phyloP scores from a whole-genome alignment of 1,284 basidiomycete genomes.

The Austroboletus niveus region DNA sequence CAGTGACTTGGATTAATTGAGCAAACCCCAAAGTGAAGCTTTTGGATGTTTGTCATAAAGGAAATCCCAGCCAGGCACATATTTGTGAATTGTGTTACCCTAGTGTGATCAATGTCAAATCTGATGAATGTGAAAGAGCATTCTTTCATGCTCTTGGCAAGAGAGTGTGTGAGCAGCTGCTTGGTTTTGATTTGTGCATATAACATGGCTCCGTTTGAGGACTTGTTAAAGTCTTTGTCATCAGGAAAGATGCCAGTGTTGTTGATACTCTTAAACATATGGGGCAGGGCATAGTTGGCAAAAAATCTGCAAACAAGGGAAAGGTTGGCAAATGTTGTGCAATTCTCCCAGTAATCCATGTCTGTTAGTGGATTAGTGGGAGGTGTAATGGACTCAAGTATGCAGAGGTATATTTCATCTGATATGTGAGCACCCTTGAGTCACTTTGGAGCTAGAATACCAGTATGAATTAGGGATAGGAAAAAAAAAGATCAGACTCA shows the following conservation, averaged over 20 bases:
- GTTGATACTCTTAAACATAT: conserved; percentile 34
- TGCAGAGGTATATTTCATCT: conserved; percentile 37
- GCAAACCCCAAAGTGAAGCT: conserved; percentile 9
- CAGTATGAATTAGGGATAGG: not conserved
- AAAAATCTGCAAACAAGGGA: conserved; percentile 44
- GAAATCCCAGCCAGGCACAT: conserved; percentile 7
- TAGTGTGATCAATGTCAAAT: too few species aligned
- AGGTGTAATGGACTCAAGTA: conserved; percentile 30
- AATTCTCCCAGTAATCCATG: conserved; percentile 5
- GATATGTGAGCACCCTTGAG: conserved; percentile 19
- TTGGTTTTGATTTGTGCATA: conserved; percentile 14
- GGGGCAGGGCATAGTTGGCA: conserved; percentile 34
- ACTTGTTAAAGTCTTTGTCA: not conserved
- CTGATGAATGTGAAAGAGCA: too few species aligned
- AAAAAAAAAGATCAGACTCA: not conserved
- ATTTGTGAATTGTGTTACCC: not conserved
- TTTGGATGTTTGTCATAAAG: conserved; percentile 19
- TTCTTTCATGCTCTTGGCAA: conserved; percentile 5
- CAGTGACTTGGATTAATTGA: conserved; percentile 14
- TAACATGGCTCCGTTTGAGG: not conserved
- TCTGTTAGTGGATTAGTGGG: not conserved
- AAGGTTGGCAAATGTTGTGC: not conserved
- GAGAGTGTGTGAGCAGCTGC: conserved; percentile 15
- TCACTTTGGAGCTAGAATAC: conserved; percentile 20
- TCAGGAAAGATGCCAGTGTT: conserved; percentile 24